These are phyloP conservation scores for Phialocephala subalpina DNA, from an alignment of 2,329 filamentous ascomycete genomes.

Conservation along the genomic window DNA sequence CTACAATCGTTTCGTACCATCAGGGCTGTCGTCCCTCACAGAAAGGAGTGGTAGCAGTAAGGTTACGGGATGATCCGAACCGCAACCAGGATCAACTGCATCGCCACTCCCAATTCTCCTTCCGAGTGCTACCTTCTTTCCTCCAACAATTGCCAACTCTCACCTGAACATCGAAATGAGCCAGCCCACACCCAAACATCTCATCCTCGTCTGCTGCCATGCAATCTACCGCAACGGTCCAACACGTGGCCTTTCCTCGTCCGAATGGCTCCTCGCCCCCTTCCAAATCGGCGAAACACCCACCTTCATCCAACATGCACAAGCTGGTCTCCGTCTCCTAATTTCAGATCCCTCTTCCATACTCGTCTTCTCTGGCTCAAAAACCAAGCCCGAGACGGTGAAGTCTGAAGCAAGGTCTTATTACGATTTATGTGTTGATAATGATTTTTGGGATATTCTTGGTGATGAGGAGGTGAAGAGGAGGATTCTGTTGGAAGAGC, in stretches of 20 bases:
- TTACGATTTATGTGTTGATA: conserved; percentile 54
- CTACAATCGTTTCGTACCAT: background rate
- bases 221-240: conserved; percentile 75
- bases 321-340: conserved; percentile 66
- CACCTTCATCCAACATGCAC: conserved; percentile 81
- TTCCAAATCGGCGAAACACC: conserved; percentile 82
- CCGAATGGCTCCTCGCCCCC: conserved; percentile 76
- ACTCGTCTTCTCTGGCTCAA: conserved; percentile 39
- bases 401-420: conserved; percentile 72
- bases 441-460: conserved; percentile 52
- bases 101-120: background rate
- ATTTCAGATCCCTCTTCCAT: conserved; percentile 46
- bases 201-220: conserved; percentile 87
- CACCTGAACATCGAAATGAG: background rate
- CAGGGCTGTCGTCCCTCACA: background rate
- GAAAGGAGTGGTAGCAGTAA: background rate
- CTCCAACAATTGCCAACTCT: background rate
- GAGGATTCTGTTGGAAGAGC: conserved; percentile 63
- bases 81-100: background rate
- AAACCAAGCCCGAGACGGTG: conserved; percentile 62
- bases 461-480: background rate
- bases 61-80: background rate
- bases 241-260: conserved; percentile 49
- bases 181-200: conserved; percentile 48
- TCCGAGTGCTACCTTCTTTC: background rate